A percentile compares a stretch with the other conserved stretches of the same genome.
Conservation (phyloP, 164 flowering plant genomes). For the Protea cynaroides region DNA sequence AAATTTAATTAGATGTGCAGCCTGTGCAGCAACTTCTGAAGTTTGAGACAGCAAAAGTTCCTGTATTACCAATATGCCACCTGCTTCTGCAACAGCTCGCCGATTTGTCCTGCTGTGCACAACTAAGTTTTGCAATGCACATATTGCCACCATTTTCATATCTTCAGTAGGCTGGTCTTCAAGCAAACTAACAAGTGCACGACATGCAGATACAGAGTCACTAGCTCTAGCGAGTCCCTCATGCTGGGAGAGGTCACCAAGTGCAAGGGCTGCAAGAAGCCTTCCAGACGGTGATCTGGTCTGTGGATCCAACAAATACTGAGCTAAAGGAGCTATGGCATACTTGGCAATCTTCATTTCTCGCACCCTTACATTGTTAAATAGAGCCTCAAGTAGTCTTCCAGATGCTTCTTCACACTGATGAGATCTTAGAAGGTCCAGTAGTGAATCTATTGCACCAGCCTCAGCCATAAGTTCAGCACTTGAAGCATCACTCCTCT, state of each 20-base stretch:
- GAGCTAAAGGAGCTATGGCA: conserved; percentile 82
- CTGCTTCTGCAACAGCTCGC: conserved; percentile 92
- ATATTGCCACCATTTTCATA: conserved; percentile 77
- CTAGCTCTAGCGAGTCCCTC: conserved; percentile 75
- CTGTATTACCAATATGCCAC: conserved; percentile 77
- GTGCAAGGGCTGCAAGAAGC: conserved; percentile 79
- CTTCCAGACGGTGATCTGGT: conserved; percentile 67
- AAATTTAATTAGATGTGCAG: conserved; percentile 70
- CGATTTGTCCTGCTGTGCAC: conserved; percentile 80
- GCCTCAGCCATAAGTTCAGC: conserved; percentile 77
- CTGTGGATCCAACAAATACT: conserved; percentile 79
- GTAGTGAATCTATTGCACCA: conserved; percentile 69
- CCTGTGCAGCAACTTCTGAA: conserved; percentile 67
- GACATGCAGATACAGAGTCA: conserved; percentile 80
- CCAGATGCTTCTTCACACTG: conserved; percentile 82
- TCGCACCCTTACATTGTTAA: conserved; percentile 67
- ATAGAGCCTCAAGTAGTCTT: conserved; percentile 71
- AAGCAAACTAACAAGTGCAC: conserved; percentile 73
- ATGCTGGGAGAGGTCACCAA: conserved; percentile 83
- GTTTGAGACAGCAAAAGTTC: conserved; percentile 59
- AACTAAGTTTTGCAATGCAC: conserved; percentile 89
- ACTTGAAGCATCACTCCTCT: conserved; percentile 57
- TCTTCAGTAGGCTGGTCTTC: conserved; percentile 83
- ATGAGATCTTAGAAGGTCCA: conserved; percentile 73
- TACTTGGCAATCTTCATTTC: conserved; percentile 75